Percentiles rank a stretch among this genome's conserved stretches.
Evolutionary conservation across 148 eudicot species (phyloP).

Genomic region (Rhododendron mucronatum): DNA sequence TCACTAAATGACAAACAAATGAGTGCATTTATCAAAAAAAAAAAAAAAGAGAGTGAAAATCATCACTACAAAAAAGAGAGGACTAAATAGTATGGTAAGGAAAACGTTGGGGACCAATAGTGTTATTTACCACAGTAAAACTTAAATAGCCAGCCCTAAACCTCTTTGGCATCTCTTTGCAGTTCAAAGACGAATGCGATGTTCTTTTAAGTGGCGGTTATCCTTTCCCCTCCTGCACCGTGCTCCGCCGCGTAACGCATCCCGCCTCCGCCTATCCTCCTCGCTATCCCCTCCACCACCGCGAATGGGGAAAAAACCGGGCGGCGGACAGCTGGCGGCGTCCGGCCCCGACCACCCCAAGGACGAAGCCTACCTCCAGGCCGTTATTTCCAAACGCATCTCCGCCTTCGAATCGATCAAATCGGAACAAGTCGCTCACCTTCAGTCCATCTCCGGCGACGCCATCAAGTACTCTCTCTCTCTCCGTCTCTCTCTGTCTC

Average conservation of each 20-base stretch:
- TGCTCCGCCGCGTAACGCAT: conserved; percentile 1
- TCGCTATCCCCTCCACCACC: conserved; percentile 7
- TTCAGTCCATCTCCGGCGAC: conserved; percentile 41
- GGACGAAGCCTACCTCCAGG: conserved; percentile 57
- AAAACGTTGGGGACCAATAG: background rate
- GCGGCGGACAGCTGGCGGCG: conserved; percentile 4
- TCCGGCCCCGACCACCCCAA: conserved; percentile 22
- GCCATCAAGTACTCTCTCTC: conserved; percentile 38
- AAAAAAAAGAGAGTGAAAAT: too few species aligned
- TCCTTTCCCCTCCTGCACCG: conserved; percentile 18
- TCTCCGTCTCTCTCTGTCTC: too few species aligned
- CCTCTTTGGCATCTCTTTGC: background rate
- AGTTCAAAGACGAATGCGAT: conserved; percentile 2
- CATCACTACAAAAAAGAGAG: too few species aligned
- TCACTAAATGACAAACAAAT: too few species aligned
- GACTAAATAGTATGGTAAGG: too few species aligned
- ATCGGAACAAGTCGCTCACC: conserved; percentile 31
- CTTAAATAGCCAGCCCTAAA: background rate
- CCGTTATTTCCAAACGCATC: conserved; percentile 56
- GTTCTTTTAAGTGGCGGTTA: background rate
- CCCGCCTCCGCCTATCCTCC: conserved; percentile 3
- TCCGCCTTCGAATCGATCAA: conserved; percentile 44
- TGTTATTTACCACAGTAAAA: background rate
- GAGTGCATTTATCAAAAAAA: too few species aligned
- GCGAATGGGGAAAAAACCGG: conserved; percentile 27